phyloP scores from a whole-genome alignment of 495 filamentous ascomycete species.

The Tuber calosporum region DNA sequence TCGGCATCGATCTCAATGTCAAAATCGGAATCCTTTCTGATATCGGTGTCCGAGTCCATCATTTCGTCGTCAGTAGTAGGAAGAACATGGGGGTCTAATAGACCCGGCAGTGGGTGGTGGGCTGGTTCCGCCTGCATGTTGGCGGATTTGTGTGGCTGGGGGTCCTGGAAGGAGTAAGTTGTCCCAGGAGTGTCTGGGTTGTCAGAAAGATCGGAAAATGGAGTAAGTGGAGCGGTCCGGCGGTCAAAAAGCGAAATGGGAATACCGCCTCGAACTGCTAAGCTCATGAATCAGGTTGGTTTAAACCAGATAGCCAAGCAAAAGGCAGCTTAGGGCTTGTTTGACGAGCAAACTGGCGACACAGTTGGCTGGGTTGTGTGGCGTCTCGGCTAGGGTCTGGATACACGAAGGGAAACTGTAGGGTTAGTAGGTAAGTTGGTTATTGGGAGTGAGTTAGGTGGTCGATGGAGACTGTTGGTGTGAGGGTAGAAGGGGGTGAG shows the following conservation, averaged over 20 bases:
- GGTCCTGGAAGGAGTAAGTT: constrained; percentile 37
- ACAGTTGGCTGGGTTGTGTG: background rate
- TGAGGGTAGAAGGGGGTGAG: background rate
- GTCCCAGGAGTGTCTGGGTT: constrained; percentile 35
- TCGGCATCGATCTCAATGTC: constrained; percentile 39
- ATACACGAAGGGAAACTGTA: background rate
- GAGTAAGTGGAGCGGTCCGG: constrained; percentile 15
- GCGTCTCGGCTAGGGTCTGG: background rate
- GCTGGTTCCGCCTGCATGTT: constrained; percentile 32
- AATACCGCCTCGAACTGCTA: constrained; percentile 16
- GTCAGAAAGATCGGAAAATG: constrained; percentile 29
- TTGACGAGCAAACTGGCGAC: background rate
- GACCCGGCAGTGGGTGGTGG: constrained; percentile 7
- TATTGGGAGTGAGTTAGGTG: constrained; percentile 4
- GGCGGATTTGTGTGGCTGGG: constrained; percentile 15
- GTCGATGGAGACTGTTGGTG: background rate
- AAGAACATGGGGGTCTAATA: constrained; percentile 3
- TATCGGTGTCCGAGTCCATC: constrained; percentile 40
- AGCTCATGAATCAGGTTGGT: constrained; percentile 22
- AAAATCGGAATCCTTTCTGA: constrained; percentile 36
- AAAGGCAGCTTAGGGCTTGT: background rate
- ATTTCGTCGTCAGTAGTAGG: constrained; percentile 38
- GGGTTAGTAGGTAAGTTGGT: constrained; percentile 4
- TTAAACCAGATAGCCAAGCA: background rate
- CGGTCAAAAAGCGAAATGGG: constrained; percentile 19